Base-by-base conservation (phyloP, 2,329 filamentous ascomycete species). In the Cordyceps militaris region DNA sequence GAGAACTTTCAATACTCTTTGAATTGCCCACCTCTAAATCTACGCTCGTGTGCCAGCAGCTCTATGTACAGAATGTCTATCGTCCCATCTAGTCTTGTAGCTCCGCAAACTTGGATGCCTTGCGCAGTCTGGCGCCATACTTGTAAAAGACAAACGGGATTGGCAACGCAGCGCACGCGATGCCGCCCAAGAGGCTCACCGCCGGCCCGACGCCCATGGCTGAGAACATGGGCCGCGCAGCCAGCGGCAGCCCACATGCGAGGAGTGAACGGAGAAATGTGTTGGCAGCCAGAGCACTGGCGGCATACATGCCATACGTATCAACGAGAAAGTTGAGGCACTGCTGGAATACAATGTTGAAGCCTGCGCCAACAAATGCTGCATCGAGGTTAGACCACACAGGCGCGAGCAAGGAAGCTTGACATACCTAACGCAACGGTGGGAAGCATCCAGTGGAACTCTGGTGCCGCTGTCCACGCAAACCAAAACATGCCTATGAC, bases 231-330 rank as follows among this genome's bases (percentile, higher is more conserved):
- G 76, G 72, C 9, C 78, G 38, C 0, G 81, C 85, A 42, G 79
- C 79, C 4, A 88, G 71, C 0, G 85, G 85, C 1, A 80, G 83
- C 11, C 82, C 84, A 28, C 83, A 74, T 0, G 84, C 70, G 38
- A 59, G 43, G 11, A 59, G 44, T 0, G 74, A 78, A 2, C 85
- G 73, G 9, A 84, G 69, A 4, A 88, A 78, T 0, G 84, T 85
- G 61, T 79, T 86, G 1, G 85, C 84, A 0, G 86, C 85, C 10
- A 86, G 79, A 2, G 83, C 86, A 3, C 77, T 79, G 21, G 86
- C 85, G 1, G 83, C 82, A 61, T 85, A 82, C 60, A 76, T 71
- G 36, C 80, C 76, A 59, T 82, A 82, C 1, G 73, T 69, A 64
- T 83, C 80, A 43, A 80, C 76, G 9, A 83, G 71, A 59, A 82